Evolutionary conservation across 768 basidiomycete species (phyloP).

Genomic region (Neoboletus magnificus): DNA sequence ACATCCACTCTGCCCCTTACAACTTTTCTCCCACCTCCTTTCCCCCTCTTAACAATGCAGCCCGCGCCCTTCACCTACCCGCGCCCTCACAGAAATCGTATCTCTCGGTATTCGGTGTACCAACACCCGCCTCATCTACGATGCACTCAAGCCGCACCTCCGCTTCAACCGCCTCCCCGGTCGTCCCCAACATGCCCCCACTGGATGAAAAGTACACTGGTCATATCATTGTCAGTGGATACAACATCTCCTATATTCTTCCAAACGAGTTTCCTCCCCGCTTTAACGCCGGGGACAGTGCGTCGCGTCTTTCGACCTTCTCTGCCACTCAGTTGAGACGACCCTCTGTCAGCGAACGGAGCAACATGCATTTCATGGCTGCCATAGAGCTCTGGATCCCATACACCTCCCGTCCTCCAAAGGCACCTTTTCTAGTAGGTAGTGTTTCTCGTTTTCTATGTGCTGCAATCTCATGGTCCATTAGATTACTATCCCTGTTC

Average conservation of each 20-base stretch:
- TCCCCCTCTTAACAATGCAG: slow-evolving; percentile 66
- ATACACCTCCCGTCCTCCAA: slow-evolving; percentile 61
- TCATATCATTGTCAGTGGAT: slow-evolving; percentile 71
- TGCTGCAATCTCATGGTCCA: slow-evolving; percentile 6
- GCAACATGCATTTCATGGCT: slow-evolving; percentile 72
- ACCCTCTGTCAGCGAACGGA: slow-evolving; percentile 53
- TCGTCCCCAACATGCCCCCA: slow-evolving; percentile 34
- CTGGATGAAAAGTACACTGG: slow-evolving; percentile 71
- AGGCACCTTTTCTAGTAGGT: slow-evolving; percentile 70
- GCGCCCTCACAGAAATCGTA: slow-evolving; percentile 60
- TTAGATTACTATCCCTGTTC: slow-evolving; percentile 74
- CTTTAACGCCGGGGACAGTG: slow-evolving; percentile 24
- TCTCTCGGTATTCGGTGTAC: slow-evolving; percentile 48
- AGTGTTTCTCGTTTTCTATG: not conserved
- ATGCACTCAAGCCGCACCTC: slow-evolving; percentile 34
- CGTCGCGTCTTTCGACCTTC: slow-evolving; percentile 21
- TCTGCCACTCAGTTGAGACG: slow-evolving; percentile 41
- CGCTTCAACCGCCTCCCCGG: slow-evolving; percentile 33
- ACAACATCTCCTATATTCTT: slow-evolving; percentile 71
- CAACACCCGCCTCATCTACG: slow-evolving; percentile 34
- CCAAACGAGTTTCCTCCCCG: slow-evolving; percentile 59
- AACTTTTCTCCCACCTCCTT: slow-evolving; percentile 62
- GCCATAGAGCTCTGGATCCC: slow-evolving; percentile 77
- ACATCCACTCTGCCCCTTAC: slow-evolving; percentile 68
- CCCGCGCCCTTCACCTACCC: slow-evolving; percentile 64